A percentile compares a stretch with the other conserved stretches of the same genome.
Evolutionary conservation across 108 stramenopile genomes (phyloP).

Genomic region (Licmophora abbreviata): DNA sequence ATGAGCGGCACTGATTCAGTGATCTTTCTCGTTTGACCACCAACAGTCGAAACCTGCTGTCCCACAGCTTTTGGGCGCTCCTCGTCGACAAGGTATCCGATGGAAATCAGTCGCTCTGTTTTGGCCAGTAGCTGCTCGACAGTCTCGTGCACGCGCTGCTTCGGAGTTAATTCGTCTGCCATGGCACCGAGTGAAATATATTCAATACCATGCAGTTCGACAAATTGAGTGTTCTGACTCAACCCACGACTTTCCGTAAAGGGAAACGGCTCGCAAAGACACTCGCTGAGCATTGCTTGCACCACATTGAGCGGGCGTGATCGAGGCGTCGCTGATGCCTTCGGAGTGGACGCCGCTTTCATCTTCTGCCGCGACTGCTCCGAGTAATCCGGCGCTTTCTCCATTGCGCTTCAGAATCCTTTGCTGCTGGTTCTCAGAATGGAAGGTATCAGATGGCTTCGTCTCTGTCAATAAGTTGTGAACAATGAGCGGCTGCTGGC

Average conservation of each 20-base stretch:
- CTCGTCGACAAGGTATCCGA: constrained; percentile 22
- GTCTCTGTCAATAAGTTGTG: too few relatives aligned
- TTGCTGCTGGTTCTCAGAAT: too few relatives aligned
- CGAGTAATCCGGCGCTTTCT: too few relatives aligned
- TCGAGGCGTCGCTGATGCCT: neutral
- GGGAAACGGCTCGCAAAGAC: constrained; percentile 3
- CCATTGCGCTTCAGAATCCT: too few relatives aligned
- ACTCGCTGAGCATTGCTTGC: constrained; percentile 4
- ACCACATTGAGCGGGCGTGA: constrained; percentile 1
- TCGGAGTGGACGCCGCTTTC: neutral
- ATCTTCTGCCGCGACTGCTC: too few relatives aligned
- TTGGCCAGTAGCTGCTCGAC: constrained; percentile 19
- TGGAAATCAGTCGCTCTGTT: constrained; percentile 18
- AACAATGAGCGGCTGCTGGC: too few relatives aligned
- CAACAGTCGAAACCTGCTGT: neutral
- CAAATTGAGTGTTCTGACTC: constrained; percentile 18
- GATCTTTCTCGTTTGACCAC: constrained; percentile 1
- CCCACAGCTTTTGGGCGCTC: neutral
- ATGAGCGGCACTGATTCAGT: constrained; percentile 20
- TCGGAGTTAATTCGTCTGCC: constrained; percentile 20
- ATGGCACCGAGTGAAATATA: constrained; percentile 31
- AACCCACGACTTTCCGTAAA: neutral
- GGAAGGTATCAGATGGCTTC: too few relatives aligned
- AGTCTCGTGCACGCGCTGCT: constrained; percentile 29
- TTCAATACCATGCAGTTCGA: constrained; percentile 27